phyloP scores from a whole-genome alignment of 441 rosid genomes.

The Pelargonium cotyledonis region DNA sequence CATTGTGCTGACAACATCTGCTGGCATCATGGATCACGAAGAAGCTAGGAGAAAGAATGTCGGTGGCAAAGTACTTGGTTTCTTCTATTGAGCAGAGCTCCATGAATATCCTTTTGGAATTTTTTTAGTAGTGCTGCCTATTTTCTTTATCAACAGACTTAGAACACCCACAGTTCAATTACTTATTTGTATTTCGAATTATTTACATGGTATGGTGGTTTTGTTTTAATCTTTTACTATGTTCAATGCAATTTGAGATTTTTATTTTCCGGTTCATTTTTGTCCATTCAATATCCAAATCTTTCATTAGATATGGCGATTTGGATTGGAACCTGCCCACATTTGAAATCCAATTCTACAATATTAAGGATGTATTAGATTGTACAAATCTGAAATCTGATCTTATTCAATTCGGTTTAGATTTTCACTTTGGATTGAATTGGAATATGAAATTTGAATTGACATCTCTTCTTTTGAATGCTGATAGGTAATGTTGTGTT shows the following conservation, averaged over 20 bases:
- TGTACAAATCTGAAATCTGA: too few species aligned
- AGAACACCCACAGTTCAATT: not conserved
- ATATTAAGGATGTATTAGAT: too few species aligned
- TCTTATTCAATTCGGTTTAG: too few species aligned
- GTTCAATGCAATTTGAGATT: conserved; percentile 10
- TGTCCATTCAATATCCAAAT: too few species aligned
- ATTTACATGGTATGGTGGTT: conserved; percentile 4
- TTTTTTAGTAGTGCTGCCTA: conserved; percentile 14
- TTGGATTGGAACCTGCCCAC: too few species aligned
- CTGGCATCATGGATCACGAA: conserved; percentile 71
- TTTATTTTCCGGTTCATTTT: not conserved
- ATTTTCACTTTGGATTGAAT: too few species aligned
- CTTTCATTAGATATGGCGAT: too few species aligned
- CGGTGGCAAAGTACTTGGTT: conserved; percentile 40
- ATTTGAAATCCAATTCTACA: too few species aligned
- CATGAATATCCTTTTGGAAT: not conserved
- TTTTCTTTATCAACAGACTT: not conserved
- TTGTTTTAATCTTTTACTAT: conserved; percentile 11
- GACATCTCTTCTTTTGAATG: too few species aligned
- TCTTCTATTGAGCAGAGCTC: not conserved
- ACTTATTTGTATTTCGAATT: conserved; percentile 6
- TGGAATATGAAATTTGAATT: too few species aligned
- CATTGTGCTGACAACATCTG: conserved; percentile 61
- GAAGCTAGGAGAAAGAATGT: conserved; percentile 62
- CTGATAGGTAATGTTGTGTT: too few species aligned